Evolutionary conservation across 805 yeast genomes (phyloP), one percentile per base, ranked within the genome.

Genomic region (Sungouiella thailandica): DNA sequence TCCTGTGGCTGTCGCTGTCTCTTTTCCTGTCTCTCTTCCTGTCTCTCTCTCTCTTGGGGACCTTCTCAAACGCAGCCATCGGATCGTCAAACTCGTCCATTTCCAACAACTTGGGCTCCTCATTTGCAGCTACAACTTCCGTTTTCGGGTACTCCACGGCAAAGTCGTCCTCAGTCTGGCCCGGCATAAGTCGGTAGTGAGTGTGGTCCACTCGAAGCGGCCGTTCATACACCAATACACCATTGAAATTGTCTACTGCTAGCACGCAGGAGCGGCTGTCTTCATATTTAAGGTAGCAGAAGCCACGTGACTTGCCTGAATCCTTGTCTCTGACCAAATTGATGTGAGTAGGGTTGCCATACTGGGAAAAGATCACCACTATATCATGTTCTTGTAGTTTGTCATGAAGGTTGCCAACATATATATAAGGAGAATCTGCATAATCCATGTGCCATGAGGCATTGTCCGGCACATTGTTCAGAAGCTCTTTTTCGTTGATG

Each of bases 371-470:
- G 20, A 89, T 74, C 0, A 78, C 71, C 5, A 88, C 49, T 0
- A 90, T 56, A 52, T 90, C 97, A 30, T 78, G 77, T 52, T 87
- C 96, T 7, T 76, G 76, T 17, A 87, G 54, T 20, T 75, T 74
- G 11, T 50, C 58, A 7, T 87, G 80, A 8, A 90, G 55, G 4
- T 80, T 76, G 1, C 95, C 90, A n/a, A 90, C 77, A 49, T 67
- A 83, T 1, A 89, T 66, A 52, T 80, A 87, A 1, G 90, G 78
- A 1, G 90, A 74, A 43, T 87, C 89, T 16, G 62, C 62, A 51
- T 79, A 87, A 44, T 89, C 95, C 39, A 76, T 70, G 54, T 90
- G 97, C 97, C 97, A 90, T 5, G 96, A 87, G 1, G 83, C 85
- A 4, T 65, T 58, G 23, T 71, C 67, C 0, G 81, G 57, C 1